Conservation (phyloP, 352 stramenopile species). For the Pythium grandisporangium region DNA sequence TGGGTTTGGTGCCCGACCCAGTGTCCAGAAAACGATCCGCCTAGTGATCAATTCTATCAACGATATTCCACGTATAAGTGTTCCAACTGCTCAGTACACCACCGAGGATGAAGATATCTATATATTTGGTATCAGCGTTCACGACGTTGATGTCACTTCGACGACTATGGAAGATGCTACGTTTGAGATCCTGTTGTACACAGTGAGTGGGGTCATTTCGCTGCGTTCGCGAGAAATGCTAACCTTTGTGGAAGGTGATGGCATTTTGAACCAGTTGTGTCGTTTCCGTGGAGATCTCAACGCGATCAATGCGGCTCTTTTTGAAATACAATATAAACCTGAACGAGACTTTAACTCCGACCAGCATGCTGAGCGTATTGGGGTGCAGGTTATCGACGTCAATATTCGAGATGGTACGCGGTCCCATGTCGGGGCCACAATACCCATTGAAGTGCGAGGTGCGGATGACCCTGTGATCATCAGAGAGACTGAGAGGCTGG, state of each 20-base stretch:
- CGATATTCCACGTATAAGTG: slow-evolving; percentile 36
- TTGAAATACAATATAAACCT: slow-evolving; percentile 64
- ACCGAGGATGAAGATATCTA: slow-evolving; percentile 50
- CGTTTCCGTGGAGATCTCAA: slow-evolving; percentile 41
- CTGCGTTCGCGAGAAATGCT: slow-evolving; percentile 19
- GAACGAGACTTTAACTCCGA: slow-evolving; percentile 67
- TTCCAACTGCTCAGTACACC: slow-evolving; percentile 37
- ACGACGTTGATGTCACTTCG: slow-evolving; percentile 41
- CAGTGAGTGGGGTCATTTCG: slow-evolving; percentile 35
- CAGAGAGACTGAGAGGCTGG: slow-evolving; percentile 21
- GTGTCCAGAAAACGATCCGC: slow-evolving; percentile 21
- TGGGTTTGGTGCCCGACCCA: slow-evolving; percentile 28
- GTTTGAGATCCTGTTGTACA: slow-evolving; percentile 55
- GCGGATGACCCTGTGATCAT: slow-evolving; percentile 32
- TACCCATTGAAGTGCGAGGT: slow-evolving; percentile 34
- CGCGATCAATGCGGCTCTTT: slow-evolving; percentile 54
- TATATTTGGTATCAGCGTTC: slow-evolving; percentile 55
- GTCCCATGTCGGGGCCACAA: slow-evolving; percentile 25
- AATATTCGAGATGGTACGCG: slow-evolving; percentile 43
- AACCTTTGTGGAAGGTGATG: slow-evolving; percentile 41
- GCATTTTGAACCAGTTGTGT: slow-evolving; percentile 34
- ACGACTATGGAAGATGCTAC: slow-evolving; percentile 16
- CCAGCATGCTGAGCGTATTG: slow-evolving; percentile 47
- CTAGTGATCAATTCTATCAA: slow-evolving; percentile 52
- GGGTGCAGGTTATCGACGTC: slow-evolving; percentile 42